Percentiles rank a stretch among this genome's conserved stretches.
phyloP scores from a whole-genome alignment of 257 asterid species.

The Scutellaria galericulata region DNA sequence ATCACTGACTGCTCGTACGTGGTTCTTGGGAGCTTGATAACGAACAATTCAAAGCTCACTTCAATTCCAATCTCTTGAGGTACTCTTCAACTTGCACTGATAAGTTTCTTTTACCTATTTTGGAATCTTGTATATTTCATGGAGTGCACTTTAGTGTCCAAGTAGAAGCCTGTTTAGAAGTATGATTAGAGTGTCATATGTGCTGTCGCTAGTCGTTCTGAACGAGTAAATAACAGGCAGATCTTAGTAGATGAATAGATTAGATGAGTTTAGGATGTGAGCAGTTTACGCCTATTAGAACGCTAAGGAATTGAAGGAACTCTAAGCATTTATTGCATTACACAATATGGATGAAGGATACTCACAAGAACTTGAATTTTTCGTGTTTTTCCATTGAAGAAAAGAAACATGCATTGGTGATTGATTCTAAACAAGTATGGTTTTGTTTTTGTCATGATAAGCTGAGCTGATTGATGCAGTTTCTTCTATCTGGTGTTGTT shows the following conservation, averaged over 20 bases:
- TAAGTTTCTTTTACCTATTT: neutral
- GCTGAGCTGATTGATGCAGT: neutral
- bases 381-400: conserved; percentile 9
- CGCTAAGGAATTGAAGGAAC: conserved; percentile 1
- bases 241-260: neutral
- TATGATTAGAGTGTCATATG: neutral
- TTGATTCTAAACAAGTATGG: conserved; percentile 23
- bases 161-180: neutral
- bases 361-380: neutral
- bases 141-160: neutral
- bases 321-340: conserved; percentile 9
- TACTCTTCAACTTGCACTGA: neutral
- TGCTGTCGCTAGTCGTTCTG: neutral
- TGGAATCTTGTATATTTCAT: neutral
- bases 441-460: conserved; percentile 12
- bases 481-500: conserved; percentile 10
- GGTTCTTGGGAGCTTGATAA: neutral
- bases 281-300: neutral
- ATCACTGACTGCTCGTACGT: neutral
- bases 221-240: neutral
- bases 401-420: conserved; percentile 16
- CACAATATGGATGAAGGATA: neutral
- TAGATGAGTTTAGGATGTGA: neutral
- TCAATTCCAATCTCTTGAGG: neutral
- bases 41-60: neutral